Base-by-base conservation (phyloP, 352 stramenopile species). In the Phytophthora pistaciae region DNA sequence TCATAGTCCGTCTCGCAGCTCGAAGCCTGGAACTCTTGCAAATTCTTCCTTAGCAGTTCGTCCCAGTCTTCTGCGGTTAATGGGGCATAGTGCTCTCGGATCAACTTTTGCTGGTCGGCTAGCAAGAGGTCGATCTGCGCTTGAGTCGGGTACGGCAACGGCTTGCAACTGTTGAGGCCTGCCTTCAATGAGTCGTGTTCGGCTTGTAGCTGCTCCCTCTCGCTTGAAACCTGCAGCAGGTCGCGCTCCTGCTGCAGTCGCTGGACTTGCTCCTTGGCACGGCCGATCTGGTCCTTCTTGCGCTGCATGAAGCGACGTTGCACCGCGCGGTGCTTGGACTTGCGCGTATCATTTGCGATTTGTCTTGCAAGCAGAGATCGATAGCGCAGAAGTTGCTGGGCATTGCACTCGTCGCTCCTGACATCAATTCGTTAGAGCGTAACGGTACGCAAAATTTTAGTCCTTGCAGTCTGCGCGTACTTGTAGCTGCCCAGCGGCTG, bases 301-400 rank as follows among this genome's bases (percentile, higher is more conserved):
- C 77, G 58, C 67, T 83, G 56, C 29, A 84, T 78, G 48, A 87
- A 85, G 49, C 77, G 77, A 6, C 77, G 72, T 58, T 87, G 80
- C 27, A 85, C 77, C 16, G 74, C 77, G 49, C 77, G 69, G 50
- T 85, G 80, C 57, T 85, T 85, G 66, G 63, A 73, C 36, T 75
- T 80, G 40, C 77, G 79, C 29, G 57, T 42, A 13, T 82, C 74
- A 21, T 70, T 75, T 18, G 44, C 56, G n/a, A 64, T 33, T 33
- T 70, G 54, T 9, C 36, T 63, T 4, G 44, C 49, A 56, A 71
- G 18, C 18, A 69, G 20, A 36, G 60, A 65, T 0, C 42, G 67
- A 53, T 68, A 66, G 20, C 60, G 40, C n/a, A 75, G 21, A 49
- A 57, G 16, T 6, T 71, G 56, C 21, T 60, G 66, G 42, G 29